These are phyloP conservation scores for Pseudevernia furfuracea DNA, from an alignment of 495 filamentous ascomycete species.

Conservation along the genomic window DNA sequence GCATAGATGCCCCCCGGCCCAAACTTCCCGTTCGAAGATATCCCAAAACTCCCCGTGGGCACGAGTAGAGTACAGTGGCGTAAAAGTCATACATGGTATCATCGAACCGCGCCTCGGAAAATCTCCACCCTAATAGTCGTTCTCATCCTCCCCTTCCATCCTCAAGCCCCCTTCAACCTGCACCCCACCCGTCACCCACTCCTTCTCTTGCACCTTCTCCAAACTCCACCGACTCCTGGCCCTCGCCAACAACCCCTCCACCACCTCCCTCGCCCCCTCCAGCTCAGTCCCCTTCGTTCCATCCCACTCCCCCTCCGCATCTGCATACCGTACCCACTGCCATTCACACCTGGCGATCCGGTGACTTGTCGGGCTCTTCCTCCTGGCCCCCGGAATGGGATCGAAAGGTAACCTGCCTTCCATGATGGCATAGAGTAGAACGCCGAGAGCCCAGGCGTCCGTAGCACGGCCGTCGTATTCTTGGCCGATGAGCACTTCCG, in stretches of 20 bases:
- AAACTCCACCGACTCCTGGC: slow-evolving; percentile 66
- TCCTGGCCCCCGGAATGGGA: slow-evolving; percentile 63
- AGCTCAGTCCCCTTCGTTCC: slow-evolving; percentile 51
- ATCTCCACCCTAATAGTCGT: not conserved
- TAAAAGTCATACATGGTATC: not conserved
- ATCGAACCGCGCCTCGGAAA: not conserved
- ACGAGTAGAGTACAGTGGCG: not conserved
- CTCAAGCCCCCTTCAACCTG: slow-evolving; percentile 61
- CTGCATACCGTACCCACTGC: slow-evolving; percentile 80
- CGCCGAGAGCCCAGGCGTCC: slow-evolving; percentile 92
- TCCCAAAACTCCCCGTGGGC: not conserved
- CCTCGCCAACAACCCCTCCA: slow-evolving; percentile 75
- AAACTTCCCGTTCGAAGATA: not conserved
- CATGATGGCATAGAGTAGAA: slow-evolving; percentile 86
- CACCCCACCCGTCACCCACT: slow-evolving; percentile 73
- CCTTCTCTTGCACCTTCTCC: slow-evolving; percentile 57
- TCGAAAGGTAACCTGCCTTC: slow-evolving; percentile 91
- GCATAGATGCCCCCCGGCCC: not conserved
- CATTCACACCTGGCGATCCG: slow-evolving; percentile 93
- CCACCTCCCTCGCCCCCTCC: slow-evolving; percentile 66
- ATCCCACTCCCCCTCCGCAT: slow-evolving; percentile 66
- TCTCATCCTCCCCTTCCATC: slow-evolving; percentile 56
- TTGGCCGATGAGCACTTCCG: slow-evolving; percentile 91
- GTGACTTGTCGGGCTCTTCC: slow-evolving; percentile 69
- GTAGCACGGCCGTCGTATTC: slow-evolving; percentile 88